phyloP scores from a whole-genome alignment of 495 filamentous ascomycete genomes.

The Poronia punctata region DNA sequence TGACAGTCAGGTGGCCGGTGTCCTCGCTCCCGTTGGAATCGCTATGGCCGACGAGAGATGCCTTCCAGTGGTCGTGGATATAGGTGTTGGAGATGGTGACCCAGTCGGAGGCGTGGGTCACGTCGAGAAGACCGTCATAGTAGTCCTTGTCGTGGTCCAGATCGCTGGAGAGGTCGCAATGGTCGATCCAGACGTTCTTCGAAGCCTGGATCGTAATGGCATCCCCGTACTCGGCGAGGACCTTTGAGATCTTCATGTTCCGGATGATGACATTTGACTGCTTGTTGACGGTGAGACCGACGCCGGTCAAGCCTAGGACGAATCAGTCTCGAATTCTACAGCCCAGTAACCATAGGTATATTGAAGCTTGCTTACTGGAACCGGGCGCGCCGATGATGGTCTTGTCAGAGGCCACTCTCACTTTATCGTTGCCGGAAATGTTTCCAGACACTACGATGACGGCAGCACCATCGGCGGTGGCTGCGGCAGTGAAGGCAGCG shows the following conservation, averaged over 20 bases:
- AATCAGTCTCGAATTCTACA: neutral
- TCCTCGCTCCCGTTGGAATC: conserved; percentile 42
- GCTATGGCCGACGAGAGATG: conserved; percentile 55
- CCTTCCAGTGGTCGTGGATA: conserved; percentile 61
- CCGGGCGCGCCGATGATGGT: conserved; percentile 44
- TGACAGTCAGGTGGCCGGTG: conserved; percentile 50
- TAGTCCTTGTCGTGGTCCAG: conserved; percentile 54
- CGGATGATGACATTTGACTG: conserved; percentile 52
- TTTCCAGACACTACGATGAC: conserved; percentile 44
- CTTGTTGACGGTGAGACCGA: conserved; percentile 42
- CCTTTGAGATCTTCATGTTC: conserved; percentile 54
- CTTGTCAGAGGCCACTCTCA: conserved; percentile 47
- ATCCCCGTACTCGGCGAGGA: conserved; percentile 52
- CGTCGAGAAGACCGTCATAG: conserved; percentile 61
- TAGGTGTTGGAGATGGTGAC: conserved; percentile 47
- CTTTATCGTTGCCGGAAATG: conserved; percentile 37
- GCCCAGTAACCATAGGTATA: neutral
- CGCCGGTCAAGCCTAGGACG: conserved; percentile 31
- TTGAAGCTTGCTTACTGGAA: conserved; percentile 12
- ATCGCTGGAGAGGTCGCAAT: conserved; percentile 57
- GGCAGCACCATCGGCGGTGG: conserved; percentile 33
- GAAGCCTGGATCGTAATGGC: conserved; percentile 50
- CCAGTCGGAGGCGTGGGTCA: conserved; percentile 48
- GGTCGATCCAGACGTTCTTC: conserved; percentile 63
- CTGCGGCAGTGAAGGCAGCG: conserved; percentile 45